Conservation (phyloP, 257 asterid genomes). For the Solanum tacnaense region DNA sequence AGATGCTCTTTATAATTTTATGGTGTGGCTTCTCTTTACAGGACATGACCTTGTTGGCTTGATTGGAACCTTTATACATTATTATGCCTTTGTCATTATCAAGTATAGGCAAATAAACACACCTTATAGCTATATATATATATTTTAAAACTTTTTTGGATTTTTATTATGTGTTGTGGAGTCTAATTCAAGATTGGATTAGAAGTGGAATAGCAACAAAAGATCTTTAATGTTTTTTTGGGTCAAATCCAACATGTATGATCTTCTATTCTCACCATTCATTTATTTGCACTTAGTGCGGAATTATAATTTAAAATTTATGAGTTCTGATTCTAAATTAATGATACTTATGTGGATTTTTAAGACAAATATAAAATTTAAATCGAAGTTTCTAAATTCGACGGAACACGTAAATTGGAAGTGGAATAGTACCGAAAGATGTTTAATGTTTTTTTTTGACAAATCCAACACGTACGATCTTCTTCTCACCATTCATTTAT, state of each 20-base stretch:
- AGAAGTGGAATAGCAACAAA: not conserved
- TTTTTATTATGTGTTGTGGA: not conserved
- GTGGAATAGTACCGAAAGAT: not conserved
- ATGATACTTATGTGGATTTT: no score
- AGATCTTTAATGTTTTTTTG: not conserved
- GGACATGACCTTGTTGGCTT: not conserved
- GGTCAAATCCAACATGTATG: not conserved
- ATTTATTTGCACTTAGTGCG: not conserved
- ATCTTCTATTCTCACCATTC: not conserved
- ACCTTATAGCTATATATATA: not conserved
- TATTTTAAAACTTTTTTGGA: not conserved
- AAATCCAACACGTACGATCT: no score
- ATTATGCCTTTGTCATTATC: not conserved
- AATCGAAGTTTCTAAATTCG: no score
- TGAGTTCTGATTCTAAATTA: not conserved
- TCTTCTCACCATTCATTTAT: no score
- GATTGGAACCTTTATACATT: not conserved
- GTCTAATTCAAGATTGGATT: not conserved
- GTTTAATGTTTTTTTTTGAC: no score
- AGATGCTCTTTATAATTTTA: not conserved
- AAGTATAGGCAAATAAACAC: not conserved
- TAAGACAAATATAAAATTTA: no score
- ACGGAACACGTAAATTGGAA: not conserved
- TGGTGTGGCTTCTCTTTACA: not conserved
- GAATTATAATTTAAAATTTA: not conserved